Evolutionary conservation across 345 rosid species (phyloP).

Genomic region (Populus tremula): DNA sequence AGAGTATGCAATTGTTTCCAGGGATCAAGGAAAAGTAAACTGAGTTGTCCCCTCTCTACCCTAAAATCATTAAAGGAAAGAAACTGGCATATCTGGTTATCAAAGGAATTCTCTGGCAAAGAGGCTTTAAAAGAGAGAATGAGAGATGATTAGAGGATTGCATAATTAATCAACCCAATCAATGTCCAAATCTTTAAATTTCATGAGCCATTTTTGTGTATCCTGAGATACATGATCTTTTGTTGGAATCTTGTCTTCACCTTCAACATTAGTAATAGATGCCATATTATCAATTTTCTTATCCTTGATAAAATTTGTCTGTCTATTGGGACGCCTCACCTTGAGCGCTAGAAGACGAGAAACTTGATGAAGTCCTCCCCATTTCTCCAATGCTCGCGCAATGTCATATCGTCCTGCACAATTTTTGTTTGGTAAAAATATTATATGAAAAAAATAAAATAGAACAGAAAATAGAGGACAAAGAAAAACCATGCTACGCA

Average conservation of each 20-base stretch:
- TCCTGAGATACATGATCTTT: slow-evolving; percentile 64
- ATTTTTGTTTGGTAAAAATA: not conserved
- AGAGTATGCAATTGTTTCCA: not conserved
- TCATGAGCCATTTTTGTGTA: slow-evolving; percentile 68
- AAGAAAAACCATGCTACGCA: not conserved
- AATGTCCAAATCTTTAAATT: slow-evolving; percentile 64
- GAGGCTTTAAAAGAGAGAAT: not conserved
- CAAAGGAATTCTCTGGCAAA: not conserved
- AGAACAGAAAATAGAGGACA: not conserved
- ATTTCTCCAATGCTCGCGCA: slow-evolving; percentile 91
- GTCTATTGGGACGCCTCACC: slow-evolving; percentile 70
- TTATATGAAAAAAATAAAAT: too few relatives aligned
- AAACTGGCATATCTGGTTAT: not conserved
- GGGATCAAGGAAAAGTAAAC: not conserved
- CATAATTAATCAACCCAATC: slow-evolving; percentile 59
- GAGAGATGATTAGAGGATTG: not conserved
- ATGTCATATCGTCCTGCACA: slow-evolving; percentile 83
- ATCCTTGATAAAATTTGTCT: slow-evolving; percentile 39
- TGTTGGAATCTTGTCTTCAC: slow-evolving; percentile 29
- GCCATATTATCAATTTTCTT: slow-evolving; percentile 34
- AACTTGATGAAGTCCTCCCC: slow-evolving; percentile 92
- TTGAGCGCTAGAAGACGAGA: slow-evolving; percentile 74
- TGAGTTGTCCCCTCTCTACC: not conserved
- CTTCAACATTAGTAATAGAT: slow-evolving; percentile 24
- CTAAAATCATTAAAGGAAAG: not conserved